These are phyloP conservation scores for Colletotrichum viniferum DNA, from an alignment of 2,329 filamentous ascomycete genomes.

Conservation along the genomic window DNA sequence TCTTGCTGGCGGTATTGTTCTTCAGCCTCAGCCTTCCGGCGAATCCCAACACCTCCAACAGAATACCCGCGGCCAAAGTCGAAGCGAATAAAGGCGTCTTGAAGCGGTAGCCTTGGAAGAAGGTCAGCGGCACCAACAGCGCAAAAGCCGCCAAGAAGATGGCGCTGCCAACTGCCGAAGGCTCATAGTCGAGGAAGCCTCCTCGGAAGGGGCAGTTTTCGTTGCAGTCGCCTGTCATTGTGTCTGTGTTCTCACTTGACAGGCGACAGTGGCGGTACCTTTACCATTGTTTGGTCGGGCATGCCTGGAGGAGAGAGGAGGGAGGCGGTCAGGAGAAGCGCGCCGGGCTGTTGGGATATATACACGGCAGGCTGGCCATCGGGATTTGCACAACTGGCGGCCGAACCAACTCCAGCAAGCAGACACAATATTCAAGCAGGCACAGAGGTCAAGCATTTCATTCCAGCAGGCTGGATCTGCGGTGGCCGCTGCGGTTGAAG, in stretches of 20 bases:
- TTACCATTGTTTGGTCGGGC: constrained; percentile 15
- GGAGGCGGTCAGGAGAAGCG: background rate
- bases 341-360: constrained; percentile 14
- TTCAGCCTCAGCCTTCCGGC: constrained; percentile 48
- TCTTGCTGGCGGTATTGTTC: constrained; percentile 32
- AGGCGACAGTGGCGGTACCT: constrained; percentile 17
- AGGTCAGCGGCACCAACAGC: constrained; percentile 39
- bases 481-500: background rate
- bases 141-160: constrained; percentile 44
- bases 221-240: constrained; percentile 39
- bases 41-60: constrained; percentile 51
- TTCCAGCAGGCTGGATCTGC: constrained; percentile 4
- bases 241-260: constrained; percentile 12
- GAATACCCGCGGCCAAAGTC: constrained; percentile 42
- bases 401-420: background rate
- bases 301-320: constrained; percentile 2
- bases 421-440: background rate
- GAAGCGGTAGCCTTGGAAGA: constrained; percentile 43
- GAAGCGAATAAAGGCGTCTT: constrained; percentile 45
- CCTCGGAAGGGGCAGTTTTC: constrained; percentile 35
- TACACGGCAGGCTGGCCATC: background rate
- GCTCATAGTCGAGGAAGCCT: constrained; percentile 42
- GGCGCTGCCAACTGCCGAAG: constrained; percentile 42
- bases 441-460: background rate
- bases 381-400: background rate